These are phyloP conservation scores for Rhizophagus sp. DNA, from an alignment of 192 early-diverging fungal species.

Conservation along the genomic window DNA sequence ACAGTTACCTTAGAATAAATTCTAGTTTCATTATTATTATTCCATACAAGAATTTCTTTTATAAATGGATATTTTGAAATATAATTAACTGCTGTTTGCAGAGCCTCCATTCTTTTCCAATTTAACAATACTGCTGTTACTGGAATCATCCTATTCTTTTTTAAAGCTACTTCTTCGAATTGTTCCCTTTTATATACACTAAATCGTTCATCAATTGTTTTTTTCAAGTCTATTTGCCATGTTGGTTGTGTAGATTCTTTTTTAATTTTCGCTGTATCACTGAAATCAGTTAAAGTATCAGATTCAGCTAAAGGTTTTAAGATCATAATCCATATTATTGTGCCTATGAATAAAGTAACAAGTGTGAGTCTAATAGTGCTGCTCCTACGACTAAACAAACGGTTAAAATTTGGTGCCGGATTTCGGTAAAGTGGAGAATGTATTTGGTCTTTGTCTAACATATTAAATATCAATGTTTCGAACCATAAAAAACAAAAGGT, in stretches of 20 bases:
- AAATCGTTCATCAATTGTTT: neutral
- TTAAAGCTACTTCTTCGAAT: conserved; percentile 38
- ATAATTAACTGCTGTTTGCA: conserved; percentile 47
- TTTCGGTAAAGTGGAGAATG: neutral
- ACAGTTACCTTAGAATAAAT: conserved; percentile 18
- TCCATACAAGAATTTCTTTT: conserved; percentile 56
- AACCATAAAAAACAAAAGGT: too few species aligned
- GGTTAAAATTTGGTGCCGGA: neutral
- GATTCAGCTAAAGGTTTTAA: conserved; percentile 7
- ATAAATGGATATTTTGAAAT: conserved; percentile 55
- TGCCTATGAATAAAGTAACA: neutral
- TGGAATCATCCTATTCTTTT: conserved; percentile 37
- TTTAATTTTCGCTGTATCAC: neutral
- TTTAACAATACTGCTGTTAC: conserved; percentile 55
- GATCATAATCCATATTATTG: neutral
- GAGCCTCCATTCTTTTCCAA: conserved; percentile 43
- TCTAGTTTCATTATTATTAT: conserved; percentile 43
- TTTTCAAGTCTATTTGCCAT: conserved; percentile 1
- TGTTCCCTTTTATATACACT: conserved; percentile 31
- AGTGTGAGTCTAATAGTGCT: neutral
- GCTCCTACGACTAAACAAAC: conserved; percentile 4
- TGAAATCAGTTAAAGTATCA: neutral
- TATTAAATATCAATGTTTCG: neutral
- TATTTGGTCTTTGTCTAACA: neutral
- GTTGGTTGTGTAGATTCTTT: neutral